Conservation (phyloP, 441 rosid genomes). For the Adansonia grandidieri region DNA sequence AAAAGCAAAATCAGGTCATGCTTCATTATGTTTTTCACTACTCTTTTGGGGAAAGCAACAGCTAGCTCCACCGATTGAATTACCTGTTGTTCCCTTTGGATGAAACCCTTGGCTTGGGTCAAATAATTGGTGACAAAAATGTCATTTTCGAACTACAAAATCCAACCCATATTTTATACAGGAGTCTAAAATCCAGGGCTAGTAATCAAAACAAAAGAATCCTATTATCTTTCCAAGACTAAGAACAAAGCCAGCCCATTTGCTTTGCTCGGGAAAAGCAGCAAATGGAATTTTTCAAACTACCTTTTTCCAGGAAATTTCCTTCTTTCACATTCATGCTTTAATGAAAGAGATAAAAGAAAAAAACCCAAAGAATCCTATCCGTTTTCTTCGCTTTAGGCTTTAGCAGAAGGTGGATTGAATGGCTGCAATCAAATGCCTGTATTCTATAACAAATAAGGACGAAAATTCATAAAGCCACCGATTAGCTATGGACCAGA, state of each 20-base stretch:
- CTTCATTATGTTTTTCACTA: too few species aligned
- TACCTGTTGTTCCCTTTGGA: too few species aligned
- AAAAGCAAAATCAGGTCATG: too few species aligned
- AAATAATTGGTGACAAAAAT: too few species aligned
- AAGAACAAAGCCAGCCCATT: not conserved
- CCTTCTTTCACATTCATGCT: not conserved
- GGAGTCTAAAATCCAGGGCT: too few species aligned
- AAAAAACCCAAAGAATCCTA: slow-evolving; percentile 1
- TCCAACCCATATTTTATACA: too few species aligned
- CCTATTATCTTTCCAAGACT: not conserved
- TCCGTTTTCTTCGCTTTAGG: not conserved
- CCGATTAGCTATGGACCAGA: not conserved
- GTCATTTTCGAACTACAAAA: too few species aligned
- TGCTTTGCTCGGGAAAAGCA: not conserved
- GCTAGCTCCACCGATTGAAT: too few species aligned
- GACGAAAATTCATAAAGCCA: not conserved
- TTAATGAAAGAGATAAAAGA: not conserved
- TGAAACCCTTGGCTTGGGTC: too few species aligned
- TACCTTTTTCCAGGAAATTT: not conserved
- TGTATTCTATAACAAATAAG: not conserved
- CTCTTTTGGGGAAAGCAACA: too few species aligned
- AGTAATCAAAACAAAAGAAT: not conserved
- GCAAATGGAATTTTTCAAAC: too few species aligned
- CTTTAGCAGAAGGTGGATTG: not conserved
- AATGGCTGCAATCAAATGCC: not conserved